Conservation (phyloP, 2,329 filamentous ascomycete species). For the Curvularia lunata region DNA sequence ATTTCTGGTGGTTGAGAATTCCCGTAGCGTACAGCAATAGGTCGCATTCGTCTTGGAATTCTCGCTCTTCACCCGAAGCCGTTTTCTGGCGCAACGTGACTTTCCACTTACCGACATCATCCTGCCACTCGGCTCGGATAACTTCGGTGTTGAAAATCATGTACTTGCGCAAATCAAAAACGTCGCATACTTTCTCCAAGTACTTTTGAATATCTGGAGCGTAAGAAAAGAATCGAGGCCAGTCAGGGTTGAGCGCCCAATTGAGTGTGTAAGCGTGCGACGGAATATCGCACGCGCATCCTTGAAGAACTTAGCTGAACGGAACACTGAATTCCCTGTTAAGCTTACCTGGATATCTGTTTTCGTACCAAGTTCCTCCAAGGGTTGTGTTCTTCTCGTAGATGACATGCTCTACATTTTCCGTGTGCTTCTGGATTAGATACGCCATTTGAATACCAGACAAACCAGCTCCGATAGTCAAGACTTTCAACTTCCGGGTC, state of each 20-base stretch:
- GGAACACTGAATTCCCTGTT: too few relatives aligned
- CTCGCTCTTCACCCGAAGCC: slow-evolving; percentile 40
- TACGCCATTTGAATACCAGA: slow-evolving; percentile 57
- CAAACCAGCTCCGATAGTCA: slow-evolving; percentile 58
- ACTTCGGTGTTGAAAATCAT: slow-evolving; percentile 61
- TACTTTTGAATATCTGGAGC: slow-evolving; percentile 58
- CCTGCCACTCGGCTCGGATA: slow-evolving; percentile 57
- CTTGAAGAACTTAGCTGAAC: neutral
- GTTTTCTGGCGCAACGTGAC: slow-evolving; percentile 55
- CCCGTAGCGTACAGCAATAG: slow-evolving; percentile 54
- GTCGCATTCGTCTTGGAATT: slow-evolving; percentile 55
- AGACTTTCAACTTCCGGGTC: slow-evolving; percentile 50
- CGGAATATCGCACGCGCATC: slow-evolving; percentile 56
- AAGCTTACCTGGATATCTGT: slow-evolving; percentile 45
- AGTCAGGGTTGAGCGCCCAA: slow-evolving; percentile 56
- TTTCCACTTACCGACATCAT: slow-evolving; percentile 57
- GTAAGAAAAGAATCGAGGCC: slow-evolving; percentile 56
- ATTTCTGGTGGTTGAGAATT: slow-evolving; percentile 51
- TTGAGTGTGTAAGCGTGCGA: slow-evolving; percentile 55
- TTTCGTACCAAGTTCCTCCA: slow-evolving; percentile 56
- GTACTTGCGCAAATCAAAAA: slow-evolving; percentile 58
- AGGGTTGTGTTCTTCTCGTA: slow-evolving; percentile 57
- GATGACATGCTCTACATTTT: slow-evolving; percentile 56
- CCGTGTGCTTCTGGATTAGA: slow-evolving; percentile 53
- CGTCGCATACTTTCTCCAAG: slow-evolving; percentile 56